phyloP scores from a whole-genome alignment of 345 rosid genomes.

The Salix arbutifolia region DNA sequence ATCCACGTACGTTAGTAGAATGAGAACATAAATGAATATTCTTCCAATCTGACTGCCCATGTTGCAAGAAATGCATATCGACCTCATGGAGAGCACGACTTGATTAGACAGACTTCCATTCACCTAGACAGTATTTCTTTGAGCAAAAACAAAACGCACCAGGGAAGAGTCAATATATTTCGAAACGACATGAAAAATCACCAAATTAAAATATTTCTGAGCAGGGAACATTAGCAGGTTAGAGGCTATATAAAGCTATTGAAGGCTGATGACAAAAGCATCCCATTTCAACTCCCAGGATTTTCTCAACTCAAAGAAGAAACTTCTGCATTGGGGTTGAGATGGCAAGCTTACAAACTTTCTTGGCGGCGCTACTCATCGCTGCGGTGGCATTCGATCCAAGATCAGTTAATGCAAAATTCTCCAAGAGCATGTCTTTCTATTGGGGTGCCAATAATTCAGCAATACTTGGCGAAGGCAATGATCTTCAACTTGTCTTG shows the following conservation, averaged over 20 bases:
- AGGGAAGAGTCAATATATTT: constrained; percentile 1
- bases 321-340: neutral
- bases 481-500: constrained; percentile 52
- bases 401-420: constrained; percentile 37
- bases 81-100: constrained; percentile 1
- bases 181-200: neutral
- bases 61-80: neutral
- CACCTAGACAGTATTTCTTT: neutral
- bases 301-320: neutral
- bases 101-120: neutral
- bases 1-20: too few species aligned
- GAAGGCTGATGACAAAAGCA: constrained; percentile 5
- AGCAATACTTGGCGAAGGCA: constrained; percentile 25
- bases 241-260: neutral
- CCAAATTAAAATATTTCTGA: neutral
- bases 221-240: neutral
- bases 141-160: neutral
- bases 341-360: constrained; percentile 35
- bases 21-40: neutral
- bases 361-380: constrained; percentile 27
- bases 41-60: neutral
- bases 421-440: constrained; percentile 50
- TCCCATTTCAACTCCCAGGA: constrained; percentile 14
- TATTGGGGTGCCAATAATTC: constrained; percentile 58
- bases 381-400: constrained; percentile 33